Evolutionary conservation across 352 stramenopile species (phyloP).

Genomic region (Phytophthora podocarpi): DNA sequence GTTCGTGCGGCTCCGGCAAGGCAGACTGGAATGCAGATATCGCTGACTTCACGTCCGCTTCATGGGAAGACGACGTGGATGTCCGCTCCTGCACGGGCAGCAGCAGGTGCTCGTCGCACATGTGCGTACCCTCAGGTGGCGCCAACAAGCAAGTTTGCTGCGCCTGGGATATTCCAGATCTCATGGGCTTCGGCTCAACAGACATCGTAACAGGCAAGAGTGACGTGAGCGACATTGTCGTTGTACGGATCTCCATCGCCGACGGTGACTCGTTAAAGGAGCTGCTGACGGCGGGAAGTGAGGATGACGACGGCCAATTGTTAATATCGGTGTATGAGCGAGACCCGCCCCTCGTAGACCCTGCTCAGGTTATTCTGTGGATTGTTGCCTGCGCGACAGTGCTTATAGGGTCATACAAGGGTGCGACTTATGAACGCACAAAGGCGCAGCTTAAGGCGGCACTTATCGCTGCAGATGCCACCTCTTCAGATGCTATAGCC

Average conservation of each 20-base stretch:
- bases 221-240: conserved; percentile 58
- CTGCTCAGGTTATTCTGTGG: conserved; percentile 78
- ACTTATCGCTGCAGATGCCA: conserved; percentile 50
- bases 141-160: conserved; percentile 70
- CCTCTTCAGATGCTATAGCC: conserved; percentile 54
- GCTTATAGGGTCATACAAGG: conserved; percentile 76
- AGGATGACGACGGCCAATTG: conserved; percentile 32
- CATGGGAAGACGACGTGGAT: conserved; percentile 48
- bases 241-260: conserved; percentile 72
- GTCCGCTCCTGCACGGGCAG: conserved; percentile 47
- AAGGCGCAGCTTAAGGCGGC: conserved; percentile 61
- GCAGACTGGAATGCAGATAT: conserved; percentile 35
- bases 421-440: conserved; percentile 64
- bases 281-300: conserved; percentile 31
- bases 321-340: conserved; percentile 72
- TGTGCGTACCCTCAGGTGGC: conserved; percentile 66
- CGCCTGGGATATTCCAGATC: conserved; percentile 77
- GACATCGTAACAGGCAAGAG: conserved; percentile 38
- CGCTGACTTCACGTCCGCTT: conserved; percentile 22
- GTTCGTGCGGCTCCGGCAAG: conserved; percentile 51
- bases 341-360: conserved; percentile 59
- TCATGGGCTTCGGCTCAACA: conserved; percentile 63
- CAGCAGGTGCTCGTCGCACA: conserved; percentile 52
- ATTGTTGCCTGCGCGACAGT: conserved; percentile 76
- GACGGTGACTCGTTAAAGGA: conserved; percentile 63